Evolutionary conservation across 1,139 yeast genomes (phyloP).

Genomic region (Hansenula sp.): DNA sequence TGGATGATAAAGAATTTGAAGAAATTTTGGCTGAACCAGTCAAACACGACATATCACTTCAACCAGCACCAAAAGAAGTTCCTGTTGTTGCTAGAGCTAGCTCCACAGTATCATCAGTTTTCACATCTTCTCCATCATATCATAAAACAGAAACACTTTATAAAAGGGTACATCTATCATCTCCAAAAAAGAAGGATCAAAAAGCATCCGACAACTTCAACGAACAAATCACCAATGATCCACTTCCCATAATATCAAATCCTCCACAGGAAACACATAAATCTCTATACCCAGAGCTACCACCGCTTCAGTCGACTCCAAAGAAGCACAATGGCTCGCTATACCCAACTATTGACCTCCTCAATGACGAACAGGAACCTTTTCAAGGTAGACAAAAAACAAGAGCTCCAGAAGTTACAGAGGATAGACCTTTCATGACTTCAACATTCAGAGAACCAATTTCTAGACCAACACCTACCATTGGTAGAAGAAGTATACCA

Average conservation of each 20-base stretch:
- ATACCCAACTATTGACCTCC: conserved; percentile 2
- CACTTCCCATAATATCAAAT: background rate
- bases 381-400: too few relatives aligned
- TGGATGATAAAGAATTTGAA: conserved; percentile 2
- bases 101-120: conserved; percentile 14
- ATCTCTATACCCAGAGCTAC: background rate
- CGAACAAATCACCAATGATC: background rate
- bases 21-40: background rate
- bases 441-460: too few relatives aligned
- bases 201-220: background rate
- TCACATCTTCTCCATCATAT: conserved; percentile 29
- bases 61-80: background rate
- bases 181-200: background rate
- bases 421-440: too few relatives aligned
- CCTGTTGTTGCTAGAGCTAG: background rate
- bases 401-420: background rate
- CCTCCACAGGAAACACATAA: background rate
- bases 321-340: conserved; percentile 3
- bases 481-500: background rate
- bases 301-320: conserved; percentile 7
- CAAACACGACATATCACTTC: too few relatives aligned
- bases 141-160: conserved; percentile 26
- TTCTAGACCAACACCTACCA: background rate
- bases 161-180: background rate
- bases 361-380: too few relatives aligned